Conservation (phyloP, 768 basidiomycete genomes). For the Chiua virens region DNA sequence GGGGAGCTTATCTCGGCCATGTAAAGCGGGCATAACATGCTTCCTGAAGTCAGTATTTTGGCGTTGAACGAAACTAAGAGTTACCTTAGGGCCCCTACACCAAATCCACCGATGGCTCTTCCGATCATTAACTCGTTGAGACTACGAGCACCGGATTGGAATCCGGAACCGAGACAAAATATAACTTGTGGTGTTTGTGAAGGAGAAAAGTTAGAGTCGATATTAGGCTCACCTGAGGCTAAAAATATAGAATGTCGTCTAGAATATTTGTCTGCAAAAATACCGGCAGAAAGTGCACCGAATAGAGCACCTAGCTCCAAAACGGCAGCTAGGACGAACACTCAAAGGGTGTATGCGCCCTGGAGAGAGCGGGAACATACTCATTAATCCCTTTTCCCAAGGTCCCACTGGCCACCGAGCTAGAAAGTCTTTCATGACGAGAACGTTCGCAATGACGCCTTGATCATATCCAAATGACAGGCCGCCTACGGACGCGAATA, state of each 20-base stretch:
- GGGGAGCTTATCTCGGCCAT: constrained; percentile 86
- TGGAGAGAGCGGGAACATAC: constrained; percentile 40
- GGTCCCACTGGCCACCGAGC: constrained; percentile 68
- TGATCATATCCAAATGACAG: constrained; percentile 83
- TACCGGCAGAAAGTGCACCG: constrained; percentile 67
- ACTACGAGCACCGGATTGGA: constrained; percentile 63
- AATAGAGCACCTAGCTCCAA: constrained; percentile 77
- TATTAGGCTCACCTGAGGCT: constrained; percentile 56
- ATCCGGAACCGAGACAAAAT: constrained; percentile 69
- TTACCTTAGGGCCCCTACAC: constrained; percentile 75
- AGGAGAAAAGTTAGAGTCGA: neutral
- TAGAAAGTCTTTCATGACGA: constrained; percentile 78
- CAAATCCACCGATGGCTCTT: constrained; percentile 73
- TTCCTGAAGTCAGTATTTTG: constrained; percentile 25
- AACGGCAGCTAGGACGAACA: constrained; percentile 55
- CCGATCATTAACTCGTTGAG: constrained; percentile 63
- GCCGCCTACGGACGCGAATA: constrained; percentile 77
- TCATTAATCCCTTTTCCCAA: constrained; percentile 75
- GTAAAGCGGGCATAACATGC: constrained; percentile 79
- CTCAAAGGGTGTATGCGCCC: neutral
- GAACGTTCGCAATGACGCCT: constrained; percentile 82
- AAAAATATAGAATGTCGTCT: constrained; percentile 64
- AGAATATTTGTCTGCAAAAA: constrained; percentile 68
- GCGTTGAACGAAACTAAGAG: constrained; percentile 8
- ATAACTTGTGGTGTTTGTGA: constrained; percentile 42